These are phyloP conservation scores for Geranomyces michiganensis DNA, from an alignment of 192 early-diverging fungal genomes.

Conservation along the genomic window DNA sequence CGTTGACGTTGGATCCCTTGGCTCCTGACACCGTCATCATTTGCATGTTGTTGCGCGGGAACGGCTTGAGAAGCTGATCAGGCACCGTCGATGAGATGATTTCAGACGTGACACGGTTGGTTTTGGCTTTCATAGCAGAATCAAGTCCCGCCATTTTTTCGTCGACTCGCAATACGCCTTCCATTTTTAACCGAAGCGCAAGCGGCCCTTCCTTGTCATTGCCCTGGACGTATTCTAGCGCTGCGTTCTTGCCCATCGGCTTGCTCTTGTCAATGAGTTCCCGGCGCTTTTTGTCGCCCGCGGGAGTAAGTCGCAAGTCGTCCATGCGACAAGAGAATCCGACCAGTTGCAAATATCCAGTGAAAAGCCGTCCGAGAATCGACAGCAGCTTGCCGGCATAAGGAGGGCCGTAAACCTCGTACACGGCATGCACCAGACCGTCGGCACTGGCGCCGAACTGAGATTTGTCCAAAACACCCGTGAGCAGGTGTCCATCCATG, in stretches of 20 bases:
- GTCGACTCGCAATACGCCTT: conserved; percentile 83
- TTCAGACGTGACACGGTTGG: conserved; percentile 78
- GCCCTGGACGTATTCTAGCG: conserved; percentile 72
- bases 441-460: conserved; percentile 92
- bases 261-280: conserved; percentile 68
- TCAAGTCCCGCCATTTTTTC: conserved; percentile 88
- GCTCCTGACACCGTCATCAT: conserved; percentile 98
- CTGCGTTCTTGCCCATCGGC: conserved; percentile 70
- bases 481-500: conserved; percentile 85
- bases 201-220: conserved; percentile 32
- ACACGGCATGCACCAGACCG: conserved; percentile 94
- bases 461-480: conserved; percentile 94
- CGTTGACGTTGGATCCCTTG: conserved; percentile 95
- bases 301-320: conserved; percentile 84
- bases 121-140: conserved; percentile 78
- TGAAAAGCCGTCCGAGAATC: conserved; percentile 88
- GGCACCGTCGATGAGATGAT: conserved; percentile 81
- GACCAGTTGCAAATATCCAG: conserved; percentile 80
- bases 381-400: conserved; percentile 90
- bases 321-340: conserved; percentile 99
- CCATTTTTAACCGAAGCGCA: conserved; percentile 52
- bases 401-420: conserved; percentile 89
- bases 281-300: conserved; percentile 78
- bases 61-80: conserved; percentile 68
- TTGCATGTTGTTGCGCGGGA: conserved; percentile 99